These are phyloP conservation scores for Plasmodium coatneyi DNA, from an alignment of 169 alveolate genomes.

Conservation along the genomic window DNA sequence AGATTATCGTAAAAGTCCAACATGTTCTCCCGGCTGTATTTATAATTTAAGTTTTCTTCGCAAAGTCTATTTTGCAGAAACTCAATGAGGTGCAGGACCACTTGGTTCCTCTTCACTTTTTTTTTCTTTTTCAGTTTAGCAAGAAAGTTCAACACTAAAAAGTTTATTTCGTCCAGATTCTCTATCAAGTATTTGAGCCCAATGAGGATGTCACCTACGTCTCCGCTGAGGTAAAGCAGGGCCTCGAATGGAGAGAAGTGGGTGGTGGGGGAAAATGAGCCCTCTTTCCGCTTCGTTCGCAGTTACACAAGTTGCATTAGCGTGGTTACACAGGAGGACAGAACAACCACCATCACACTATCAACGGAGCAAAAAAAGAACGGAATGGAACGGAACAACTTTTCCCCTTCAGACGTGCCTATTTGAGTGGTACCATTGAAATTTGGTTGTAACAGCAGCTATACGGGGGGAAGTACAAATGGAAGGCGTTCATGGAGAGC, in stretches of 20 bases:
- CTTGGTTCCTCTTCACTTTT: conserved; percentile 22
- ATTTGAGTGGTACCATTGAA: conserved; percentile 10
- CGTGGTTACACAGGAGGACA: background rate
- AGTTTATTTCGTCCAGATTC: conserved; percentile 21
- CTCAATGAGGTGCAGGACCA: conserved; percentile 24
- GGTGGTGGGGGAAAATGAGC: background rate
- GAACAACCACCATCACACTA: background rate
- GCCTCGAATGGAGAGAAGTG: conserved; percentile 17
- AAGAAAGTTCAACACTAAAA: conserved; percentile 22
- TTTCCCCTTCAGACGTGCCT: background rate
- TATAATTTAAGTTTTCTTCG: conserved; percentile 39
- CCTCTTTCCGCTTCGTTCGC: background rate
- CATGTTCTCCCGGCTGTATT: conserved; percentile 5
- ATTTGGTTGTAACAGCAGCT: conserved; percentile 11
- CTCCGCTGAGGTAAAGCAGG: conserved; percentile 37
- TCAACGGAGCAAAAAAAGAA: background rate
- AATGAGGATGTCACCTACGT: conserved; percentile 23
- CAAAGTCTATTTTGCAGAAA: conserved; percentile 20
- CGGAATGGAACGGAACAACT: background rate
- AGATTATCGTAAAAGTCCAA: conserved; percentile 54
- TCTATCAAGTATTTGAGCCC: conserved; percentile 43
- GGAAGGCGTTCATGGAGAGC: conserved; percentile 42
- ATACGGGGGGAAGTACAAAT: conserved; percentile 28
- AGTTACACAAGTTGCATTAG: background rate
- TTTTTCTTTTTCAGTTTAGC: conserved; percentile 37